Percentiles rank a stretch among this genome's conserved stretches.
phyloP scores from a whole-genome alignment of 1,139 yeast species.

The Candida sanyaensis region DNA sequence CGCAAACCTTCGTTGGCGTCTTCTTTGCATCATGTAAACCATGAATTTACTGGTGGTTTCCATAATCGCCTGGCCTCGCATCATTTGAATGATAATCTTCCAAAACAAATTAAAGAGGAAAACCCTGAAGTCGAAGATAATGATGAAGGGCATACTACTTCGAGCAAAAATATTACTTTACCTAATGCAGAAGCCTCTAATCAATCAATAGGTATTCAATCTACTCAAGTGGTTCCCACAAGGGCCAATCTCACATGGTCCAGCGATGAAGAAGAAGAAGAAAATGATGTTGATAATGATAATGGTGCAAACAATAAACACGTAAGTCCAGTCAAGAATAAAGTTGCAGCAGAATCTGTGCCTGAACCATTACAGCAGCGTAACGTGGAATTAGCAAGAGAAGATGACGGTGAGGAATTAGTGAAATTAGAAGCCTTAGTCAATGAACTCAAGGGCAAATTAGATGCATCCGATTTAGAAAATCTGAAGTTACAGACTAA shows the following conservation, averaged over 20 bases:
- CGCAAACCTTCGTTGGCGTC: slow-evolving; percentile 11
- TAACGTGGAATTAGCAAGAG: neutral
- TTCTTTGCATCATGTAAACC: slow-evolving; percentile 1
- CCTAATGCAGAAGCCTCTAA: slow-evolving; percentile 19
- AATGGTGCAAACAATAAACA: neutral
- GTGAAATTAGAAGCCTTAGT: slow-evolving; percentile 16
- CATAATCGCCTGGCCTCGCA: slow-evolving; percentile 13
- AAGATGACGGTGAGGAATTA: slow-evolving; percentile 9
- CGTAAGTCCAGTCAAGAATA: neutral
- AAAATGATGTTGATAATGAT: slow-evolving; percentile 14
- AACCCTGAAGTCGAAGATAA: slow-evolving; percentile 6
- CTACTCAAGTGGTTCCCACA: slow-evolving; percentile 71
- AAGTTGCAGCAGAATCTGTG: neutral
- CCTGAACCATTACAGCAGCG: neutral
- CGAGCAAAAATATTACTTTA: slow-evolving; percentile 20
- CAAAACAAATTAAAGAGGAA: slow-evolving; percentile 7
- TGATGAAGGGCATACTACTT: slow-evolving; percentile 11
- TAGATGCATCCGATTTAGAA: slow-evolving; percentile 14
- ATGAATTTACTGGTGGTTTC: slow-evolving; percentile 9
- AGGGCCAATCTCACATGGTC: slow-evolving; percentile 83
- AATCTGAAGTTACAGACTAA: slow-evolving; percentile 21
- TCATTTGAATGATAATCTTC: slow-evolving; percentile 5
- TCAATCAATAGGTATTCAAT: slow-evolving; percentile 46
- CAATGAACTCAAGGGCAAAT: slow-evolving; percentile 15
- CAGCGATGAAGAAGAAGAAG: slow-evolving; percentile 64